A percentile compares a stretch with the other conserved stretches of the same genome.
These are phyloP conservation scores for Aspergillus cejpii DNA, from an alignment of 2,329 filamentous ascomycete genomes.

Conservation along the genomic window DNA sequence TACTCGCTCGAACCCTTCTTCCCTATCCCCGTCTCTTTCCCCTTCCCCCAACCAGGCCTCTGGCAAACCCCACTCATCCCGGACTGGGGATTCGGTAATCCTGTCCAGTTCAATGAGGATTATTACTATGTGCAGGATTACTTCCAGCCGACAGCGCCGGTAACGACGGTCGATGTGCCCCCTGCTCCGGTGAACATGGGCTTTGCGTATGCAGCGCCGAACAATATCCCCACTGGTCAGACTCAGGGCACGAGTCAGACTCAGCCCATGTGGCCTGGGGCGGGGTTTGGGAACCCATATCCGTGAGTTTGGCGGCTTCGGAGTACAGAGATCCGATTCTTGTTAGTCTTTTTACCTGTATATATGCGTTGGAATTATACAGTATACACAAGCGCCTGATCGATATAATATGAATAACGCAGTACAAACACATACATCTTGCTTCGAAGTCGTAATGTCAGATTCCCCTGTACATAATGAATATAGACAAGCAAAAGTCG, in stretches of 20 bases:
- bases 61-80: constrained; percentile 89
- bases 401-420: not conserved
- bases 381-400: not conserved
- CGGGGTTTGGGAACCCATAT: constrained; percentile 1
- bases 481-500: no score
- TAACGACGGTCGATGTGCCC: not conserved
- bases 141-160: not conserved
- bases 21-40: constrained; percentile 5
- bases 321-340: not conserved
- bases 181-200: constrained; percentile 3
- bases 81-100: constrained; percentile 61
- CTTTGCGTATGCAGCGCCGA: not conserved
- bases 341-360: not conserved
- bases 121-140: not conserved
- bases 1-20: constrained; percentile 1
- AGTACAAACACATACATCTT: not conserved
- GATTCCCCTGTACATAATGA: no score
- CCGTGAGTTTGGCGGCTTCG: not conserved
- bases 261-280: constrained; percentile 3
- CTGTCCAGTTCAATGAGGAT: not conserved
- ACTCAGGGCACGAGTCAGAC: not conserved
- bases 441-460: not conserved
- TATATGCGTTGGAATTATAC: not conserved
- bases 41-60: constrained; percentile 50
- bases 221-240: not conserved